Conservation (phyloP, 306 rosid genomes). For the Malus sieversii region DNA sequence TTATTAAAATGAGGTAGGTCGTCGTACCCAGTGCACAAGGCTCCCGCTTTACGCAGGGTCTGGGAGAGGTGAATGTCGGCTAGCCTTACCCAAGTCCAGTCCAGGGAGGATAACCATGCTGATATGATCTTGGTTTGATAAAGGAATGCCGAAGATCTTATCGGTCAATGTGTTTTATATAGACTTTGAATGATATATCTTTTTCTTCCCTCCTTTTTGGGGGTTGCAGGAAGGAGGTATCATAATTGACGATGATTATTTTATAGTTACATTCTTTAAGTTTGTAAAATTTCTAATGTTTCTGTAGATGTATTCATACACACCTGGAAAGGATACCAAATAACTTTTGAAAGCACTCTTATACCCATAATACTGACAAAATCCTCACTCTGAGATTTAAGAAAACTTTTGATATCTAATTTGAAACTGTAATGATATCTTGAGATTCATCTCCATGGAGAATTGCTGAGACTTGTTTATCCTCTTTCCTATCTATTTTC, state of each 20-base stretch:
- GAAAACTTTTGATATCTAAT: neutral
- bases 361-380: neutral
- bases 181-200: neutral
- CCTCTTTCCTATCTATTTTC: neutral
- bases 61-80: too few relatives aligned
- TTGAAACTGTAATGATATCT: neutral
- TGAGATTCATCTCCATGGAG: neutral
- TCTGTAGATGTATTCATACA: neutral
- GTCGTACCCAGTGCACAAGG: too few relatives aligned
- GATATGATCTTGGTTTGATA: neutral
- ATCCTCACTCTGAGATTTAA: neutral
- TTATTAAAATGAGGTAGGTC: neutral
- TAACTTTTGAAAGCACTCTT: neutral
- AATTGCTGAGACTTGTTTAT: neutral
- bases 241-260: neutral
- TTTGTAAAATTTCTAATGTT: neutral
- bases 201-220: neutral
- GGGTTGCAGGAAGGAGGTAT: neutral
- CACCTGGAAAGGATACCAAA: neutral
- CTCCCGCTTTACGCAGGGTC: too few relatives aligned
- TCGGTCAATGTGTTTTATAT: neutral
- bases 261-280: neutral
- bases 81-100: too few relatives aligned
- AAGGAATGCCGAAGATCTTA: neutral
- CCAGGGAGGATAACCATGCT: neutral